phyloP scores from a whole-genome alignment of 768 basidiomycete species.

The Tricholoma furcatifolium region DNA sequence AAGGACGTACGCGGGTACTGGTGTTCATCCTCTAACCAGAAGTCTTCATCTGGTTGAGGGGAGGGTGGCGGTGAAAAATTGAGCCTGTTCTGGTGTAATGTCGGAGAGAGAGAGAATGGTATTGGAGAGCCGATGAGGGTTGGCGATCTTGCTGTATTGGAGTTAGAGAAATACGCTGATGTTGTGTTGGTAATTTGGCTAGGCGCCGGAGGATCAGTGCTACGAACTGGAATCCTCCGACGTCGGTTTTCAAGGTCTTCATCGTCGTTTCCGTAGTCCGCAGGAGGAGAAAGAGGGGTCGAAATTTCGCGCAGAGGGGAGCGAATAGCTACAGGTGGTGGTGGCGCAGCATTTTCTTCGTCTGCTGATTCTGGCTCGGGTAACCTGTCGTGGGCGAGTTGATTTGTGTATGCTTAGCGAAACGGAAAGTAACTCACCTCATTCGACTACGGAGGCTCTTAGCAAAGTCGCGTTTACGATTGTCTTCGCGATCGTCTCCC shows the following conservation, averaged over 20 bases:
- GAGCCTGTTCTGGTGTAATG: conserved; percentile 9
- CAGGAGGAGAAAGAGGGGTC: conserved; percentile 28
- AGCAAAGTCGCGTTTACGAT: conserved; percentile 60
- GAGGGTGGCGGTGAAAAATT: conserved; percentile 8
- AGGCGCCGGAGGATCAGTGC: neutral
- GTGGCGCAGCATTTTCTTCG: conserved; percentile 9
- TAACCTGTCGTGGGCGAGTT: conserved; percentile 23
- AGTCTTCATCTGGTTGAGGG: conserved; percentile 14
- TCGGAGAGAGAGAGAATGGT: conserved; percentile 18
- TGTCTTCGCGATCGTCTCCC: conserved; percentile 62
- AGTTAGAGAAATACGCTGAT: conserved; percentile 18
- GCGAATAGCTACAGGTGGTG: conserved; percentile 21
- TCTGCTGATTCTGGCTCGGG: conserved; percentile 20
- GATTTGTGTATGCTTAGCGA: neutral
- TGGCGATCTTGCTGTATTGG: conserved; percentile 3
- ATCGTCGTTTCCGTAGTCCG: conserved; percentile 32
- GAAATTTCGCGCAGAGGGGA: conserved; percentile 39
- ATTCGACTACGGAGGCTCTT: conserved; percentile 59
- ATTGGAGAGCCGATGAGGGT: conserved; percentile 5
- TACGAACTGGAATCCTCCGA: conserved; percentile 30
- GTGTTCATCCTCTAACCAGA: conserved; percentile 13
- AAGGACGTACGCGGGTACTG: conserved; percentile 10
- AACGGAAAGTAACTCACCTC: conserved; percentile 50
- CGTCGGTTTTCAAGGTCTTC: conserved; percentile 37
- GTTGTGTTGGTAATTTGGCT: conserved; percentile 4